Base-by-base conservation (phyloP, 352 stramenopile species). In the Phytophthora megakarya region DNA sequence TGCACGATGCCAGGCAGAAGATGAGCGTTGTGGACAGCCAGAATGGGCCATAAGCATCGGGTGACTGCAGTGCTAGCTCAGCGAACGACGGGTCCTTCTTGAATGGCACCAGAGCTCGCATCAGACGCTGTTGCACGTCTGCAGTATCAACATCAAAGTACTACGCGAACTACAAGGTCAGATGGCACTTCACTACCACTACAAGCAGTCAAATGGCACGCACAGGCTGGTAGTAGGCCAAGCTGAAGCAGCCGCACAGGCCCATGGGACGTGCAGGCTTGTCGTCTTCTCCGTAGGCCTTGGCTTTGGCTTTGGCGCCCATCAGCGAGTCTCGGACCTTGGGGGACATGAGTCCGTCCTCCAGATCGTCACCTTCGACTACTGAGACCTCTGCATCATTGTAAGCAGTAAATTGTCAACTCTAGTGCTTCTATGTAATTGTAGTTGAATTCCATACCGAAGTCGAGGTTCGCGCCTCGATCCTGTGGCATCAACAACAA, bases 61-160 rank as follows among this genome's bases (percentile, higher is more conserved):
- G 87, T 15, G 76, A 58, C 23, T 65, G 48, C 7, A 77, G 56
- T 18, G 84, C 76, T 16, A 96, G 59, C 65, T 94, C 87, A n/a
- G 75, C 77, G 46, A 96, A 96, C 19, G 73, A 77, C 19, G 87
- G 87, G 22, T 90, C 78, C 64, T 92, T 91, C 78, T 92, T 96
- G 60, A 96, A 92, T 25, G 87, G 87, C 39, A 96, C 59, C 11
- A 96, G 53, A 1, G 85, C 84, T 32, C 82, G 81, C 43, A 84
- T 72, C 25, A 96, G 52, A 35, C 87, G 87, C 56, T 86, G 75
- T 52, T 93, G 85, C 37, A 96, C 81, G 63, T 96, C 85, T 26
- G 57, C 57, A 18, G 87, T 96, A 66, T 96, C 87, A 1, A 96
- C 87, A 48, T 96, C 84, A 60, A 96, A 96, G 46, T 92, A 94